Evolutionary conservation across 2,329 filamentous ascomycete species (phyloP), one percentile per base, ranked within the genome.

Genomic region (Penicillium sp.): DNA sequence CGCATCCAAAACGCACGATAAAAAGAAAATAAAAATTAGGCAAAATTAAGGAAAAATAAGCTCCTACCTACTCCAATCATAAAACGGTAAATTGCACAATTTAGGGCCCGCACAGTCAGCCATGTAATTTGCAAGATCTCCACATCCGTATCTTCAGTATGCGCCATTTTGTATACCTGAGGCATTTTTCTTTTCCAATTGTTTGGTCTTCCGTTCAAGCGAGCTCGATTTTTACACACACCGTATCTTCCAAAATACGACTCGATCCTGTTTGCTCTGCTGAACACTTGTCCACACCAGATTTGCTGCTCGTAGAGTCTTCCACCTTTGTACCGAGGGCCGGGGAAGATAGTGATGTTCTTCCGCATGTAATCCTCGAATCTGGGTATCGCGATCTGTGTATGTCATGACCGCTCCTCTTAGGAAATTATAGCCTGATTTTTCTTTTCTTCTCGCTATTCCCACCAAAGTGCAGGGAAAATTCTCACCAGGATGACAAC

Each of bases 91-190:
- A 45, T 33, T 16, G 21, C 33, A 26, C 21, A 45, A 24, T 48
- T 29, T 22, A 33, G 26, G 44, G 29, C 22, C 52, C 31, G 42
- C 42, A 14, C 46, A 49, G 35, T 42, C 39, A 27, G 49, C 35
- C 29, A 31, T 44, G 42, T 53, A 37, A 53, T 35, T 53, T 47
- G 29, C 42, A 33, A 5, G 24, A 42, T 58, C 55, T 33, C 52
- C 56, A 57, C 58, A 21, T 16, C 24, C 43, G 11, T 14, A 31
- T 49, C 50, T 56, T 54, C 44, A 63, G 44, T 62, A 61, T 66
- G 64, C 61, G 64, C 58, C 54, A 66, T 66, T 66, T 65, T 58
- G 53, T 54, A 61, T 49, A 56, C 63, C 64, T 65, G 64, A 66
- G 64, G 62, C 62, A 64, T 65, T 66, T 66, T 66, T 58, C 52